A percentile compares a stretch with the other conserved stretches of the same genome.
Evolutionary conservation across 2,329 filamentous ascomycete species (phyloP).

Genomic region (Fulvia fulva): DNA sequence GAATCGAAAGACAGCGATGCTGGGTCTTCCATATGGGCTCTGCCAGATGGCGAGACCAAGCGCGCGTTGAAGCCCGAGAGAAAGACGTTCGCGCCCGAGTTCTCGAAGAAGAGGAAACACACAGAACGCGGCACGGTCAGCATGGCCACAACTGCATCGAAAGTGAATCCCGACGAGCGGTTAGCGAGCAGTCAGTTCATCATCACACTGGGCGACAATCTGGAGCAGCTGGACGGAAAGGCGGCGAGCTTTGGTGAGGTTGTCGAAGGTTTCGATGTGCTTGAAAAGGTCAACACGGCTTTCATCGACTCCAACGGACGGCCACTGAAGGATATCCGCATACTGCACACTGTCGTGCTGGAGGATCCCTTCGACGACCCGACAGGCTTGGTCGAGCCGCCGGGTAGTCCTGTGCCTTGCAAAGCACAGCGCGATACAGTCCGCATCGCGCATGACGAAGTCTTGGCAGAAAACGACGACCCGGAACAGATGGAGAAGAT

Average conservation of each 20-base stretch:
- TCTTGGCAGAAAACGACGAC: conserved; percentile 72
- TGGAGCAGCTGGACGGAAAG: conserved; percentile 87
- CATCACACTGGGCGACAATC: conserved; percentile 81
- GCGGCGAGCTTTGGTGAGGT: conserved; percentile 94
- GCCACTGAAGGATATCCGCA: conserved; percentile 89
- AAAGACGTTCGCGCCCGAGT: conserved; percentile 66
- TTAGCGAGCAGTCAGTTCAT: conserved; percentile 90
- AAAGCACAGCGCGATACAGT: conserved; percentile 86
- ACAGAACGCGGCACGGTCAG: conserved; percentile 86
- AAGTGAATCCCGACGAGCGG: conserved; percentile 72
- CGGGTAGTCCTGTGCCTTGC: conserved; percentile 73
- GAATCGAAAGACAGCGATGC: conserved; percentile 82
- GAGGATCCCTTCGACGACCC: conserved; percentile 92
- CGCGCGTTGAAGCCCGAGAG: conserved; percentile 55
- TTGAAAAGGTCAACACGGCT: conserved; percentile 88
- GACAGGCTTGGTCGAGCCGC: conserved; percentile 68
- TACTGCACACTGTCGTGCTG: conserved; percentile 85
- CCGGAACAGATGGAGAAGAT: conserved; percentile 75
- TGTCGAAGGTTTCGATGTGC: conserved; percentile 87
- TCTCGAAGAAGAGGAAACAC: conserved; percentile 85
- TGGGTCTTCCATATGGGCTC: conserved; percentile 87
- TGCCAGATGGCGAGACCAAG: conserved; percentile 61
- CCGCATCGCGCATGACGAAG: conserved; percentile 84
- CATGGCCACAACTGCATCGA: conserved; percentile 85
- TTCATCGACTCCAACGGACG: conserved; percentile 83